Conservation (phyloP, 768 basidiomycete genomes). For the Wakefieldia striispora region DNA sequence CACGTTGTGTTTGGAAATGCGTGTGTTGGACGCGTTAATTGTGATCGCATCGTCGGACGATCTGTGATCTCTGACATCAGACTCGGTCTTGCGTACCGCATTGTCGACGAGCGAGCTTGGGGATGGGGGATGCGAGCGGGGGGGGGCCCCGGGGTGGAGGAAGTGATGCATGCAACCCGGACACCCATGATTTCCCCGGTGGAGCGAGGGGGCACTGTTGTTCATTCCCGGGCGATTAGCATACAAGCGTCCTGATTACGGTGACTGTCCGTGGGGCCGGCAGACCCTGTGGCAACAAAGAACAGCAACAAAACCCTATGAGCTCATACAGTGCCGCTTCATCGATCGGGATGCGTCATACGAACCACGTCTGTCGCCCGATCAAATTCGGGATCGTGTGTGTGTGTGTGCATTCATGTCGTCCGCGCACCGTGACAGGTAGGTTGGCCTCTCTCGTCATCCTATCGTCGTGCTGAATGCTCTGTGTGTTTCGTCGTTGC, state of each 20-base stretch:
- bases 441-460: too few relatives aligned
- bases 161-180: too few relatives aligned
- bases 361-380: conserved; percentile 1
- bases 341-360: conserved; percentile 11
- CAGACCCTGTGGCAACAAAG: conserved; percentile 10
- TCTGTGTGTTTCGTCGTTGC: not conserved
- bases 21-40: too few relatives aligned
- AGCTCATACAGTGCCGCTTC: conserved; percentile 7
- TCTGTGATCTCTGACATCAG: conserved; percentile 14
- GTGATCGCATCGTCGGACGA: too few relatives aligned
- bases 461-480: too few relatives aligned
- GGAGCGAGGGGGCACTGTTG: too few relatives aligned
- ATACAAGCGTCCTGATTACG: not conserved
- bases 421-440: not conserved
- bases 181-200: conserved; percentile 10
- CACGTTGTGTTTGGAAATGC: too few relatives aligned
- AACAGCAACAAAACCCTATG: conserved; percentile 3
- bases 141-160: too few relatives aligned
- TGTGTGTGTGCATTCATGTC: conserved; percentile 10
- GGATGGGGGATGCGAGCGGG: too few relatives aligned
- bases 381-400: conserved; percentile 1
- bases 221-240: conserved; percentile 18
- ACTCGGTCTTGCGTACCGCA: too few relatives aligned
- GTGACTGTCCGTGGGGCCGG: not conserved
- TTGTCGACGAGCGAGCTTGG: too few relatives aligned